Evolutionary conservation across 208 protist genomes (phyloP).

Genomic region (Leishmania guyanensis): DNA sequence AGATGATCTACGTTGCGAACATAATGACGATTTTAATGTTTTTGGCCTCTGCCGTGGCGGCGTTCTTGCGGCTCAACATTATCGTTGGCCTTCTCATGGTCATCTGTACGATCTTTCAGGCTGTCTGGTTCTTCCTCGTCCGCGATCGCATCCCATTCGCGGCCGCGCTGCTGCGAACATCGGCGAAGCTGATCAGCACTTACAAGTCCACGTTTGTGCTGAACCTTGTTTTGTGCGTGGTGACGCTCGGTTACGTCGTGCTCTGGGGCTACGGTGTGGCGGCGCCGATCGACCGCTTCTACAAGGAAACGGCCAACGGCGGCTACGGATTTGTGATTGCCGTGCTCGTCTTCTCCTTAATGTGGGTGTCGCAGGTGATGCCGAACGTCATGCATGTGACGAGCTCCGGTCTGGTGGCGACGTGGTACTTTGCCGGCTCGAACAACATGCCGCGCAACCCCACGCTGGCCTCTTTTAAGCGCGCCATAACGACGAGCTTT

Average conservation of each 20-base stretch:
- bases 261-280: constrained; percentile 57
- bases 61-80: constrained; percentile 33
- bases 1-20: constrained; percentile 73
- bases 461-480: constrained; percentile 68
- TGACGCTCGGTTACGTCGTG: constrained; percentile 49
- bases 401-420: constrained; percentile 74
- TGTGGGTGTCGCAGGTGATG: constrained; percentile 74
- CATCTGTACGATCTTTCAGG: constrained; percentile 32
- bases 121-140: constrained; percentile 64
- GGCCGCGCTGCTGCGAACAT: constrained; percentile 57
- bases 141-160: constrained; percentile 81
- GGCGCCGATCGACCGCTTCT: constrained; percentile 41
- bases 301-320: constrained; percentile 24
- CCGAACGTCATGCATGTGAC: constrained; percentile 87
- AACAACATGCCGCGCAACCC: constrained; percentile 72
- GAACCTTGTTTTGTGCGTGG: constrained; percentile 41
- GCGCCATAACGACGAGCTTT: constrained; percentile 83
- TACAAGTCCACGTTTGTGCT: constrained; percentile 68
- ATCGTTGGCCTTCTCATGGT: constrained; percentile 48
- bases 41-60: constrained; percentile 34
- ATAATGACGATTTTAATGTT: constrained; percentile 37
- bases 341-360: constrained; percentile 62
- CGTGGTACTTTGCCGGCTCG: constrained; percentile 89
- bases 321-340: constrained; percentile 46
- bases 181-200: constrained; percentile 41